A percentile compares a stretch with the other conserved stretches of the same genome.
These are phyloP conservation scores for Flaveria sonorensis DNA, from an alignment of 129 eudicot species.

Conservation along the genomic window DNA sequence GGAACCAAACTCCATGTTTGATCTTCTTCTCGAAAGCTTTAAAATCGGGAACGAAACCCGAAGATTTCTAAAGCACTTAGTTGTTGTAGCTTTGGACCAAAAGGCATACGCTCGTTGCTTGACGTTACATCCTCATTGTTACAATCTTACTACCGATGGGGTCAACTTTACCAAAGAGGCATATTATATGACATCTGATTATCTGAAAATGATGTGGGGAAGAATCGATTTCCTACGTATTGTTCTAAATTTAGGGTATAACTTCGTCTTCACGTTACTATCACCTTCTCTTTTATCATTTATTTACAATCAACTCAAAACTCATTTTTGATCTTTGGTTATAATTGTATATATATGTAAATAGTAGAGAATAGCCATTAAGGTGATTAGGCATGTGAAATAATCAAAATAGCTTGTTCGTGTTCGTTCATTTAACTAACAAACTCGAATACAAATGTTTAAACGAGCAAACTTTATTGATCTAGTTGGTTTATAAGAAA, in stretches of 20 bases:
- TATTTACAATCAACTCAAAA: not conserved
- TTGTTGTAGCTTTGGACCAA: slow-evolving; percentile 52
- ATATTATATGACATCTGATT: slow-evolving; percentile 47
- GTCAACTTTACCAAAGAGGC: slow-evolving; percentile 48
- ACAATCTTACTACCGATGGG: slow-evolving; percentile 37
- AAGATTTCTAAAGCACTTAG: slow-evolving; percentile 41
- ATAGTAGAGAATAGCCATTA: too few relatives aligned
- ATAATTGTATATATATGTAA: too few relatives aligned
- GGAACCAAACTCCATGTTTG: slow-evolving; percentile 55
- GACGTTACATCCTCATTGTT: slow-evolving; percentile 42
- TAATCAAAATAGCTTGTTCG: too few relatives aligned
- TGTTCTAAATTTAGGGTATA: slow-evolving; percentile 48
- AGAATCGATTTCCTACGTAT: slow-evolving; percentile 46
- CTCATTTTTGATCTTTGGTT: too few relatives aligned
- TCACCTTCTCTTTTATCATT: not conserved
- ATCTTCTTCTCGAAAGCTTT: slow-evolving; percentile 55
- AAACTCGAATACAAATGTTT: too few relatives aligned
- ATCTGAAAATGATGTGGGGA: slow-evolving; percentile 66
- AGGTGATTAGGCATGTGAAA: too few relatives aligned
- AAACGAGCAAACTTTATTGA: too few relatives aligned
- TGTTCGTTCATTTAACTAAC: too few relatives aligned
- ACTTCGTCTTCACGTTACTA: slow-evolving; percentile 62
- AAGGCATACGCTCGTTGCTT: slow-evolving; percentile 52
- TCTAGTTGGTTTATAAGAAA: too few relatives aligned
- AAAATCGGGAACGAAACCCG: slow-evolving; percentile 44